These are phyloP conservation scores for Atkinsonella hypoxylon DNA, from an alignment of 2,329 filamentous ascomycete species.

Conservation along the genomic window DNA sequence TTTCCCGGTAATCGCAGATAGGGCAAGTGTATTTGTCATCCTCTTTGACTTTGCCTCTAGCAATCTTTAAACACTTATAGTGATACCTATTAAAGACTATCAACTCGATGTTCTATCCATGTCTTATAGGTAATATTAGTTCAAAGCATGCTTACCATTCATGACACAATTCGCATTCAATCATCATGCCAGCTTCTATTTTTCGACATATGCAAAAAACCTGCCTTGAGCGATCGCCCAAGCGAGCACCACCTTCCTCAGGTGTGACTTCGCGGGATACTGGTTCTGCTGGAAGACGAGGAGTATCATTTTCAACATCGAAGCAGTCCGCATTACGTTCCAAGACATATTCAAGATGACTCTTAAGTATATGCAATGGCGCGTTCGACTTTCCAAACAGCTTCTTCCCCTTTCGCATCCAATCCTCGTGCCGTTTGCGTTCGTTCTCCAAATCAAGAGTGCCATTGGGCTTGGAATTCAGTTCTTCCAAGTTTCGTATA, in stretches of 20 bases:
- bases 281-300: slow-evolving; percentile 81
- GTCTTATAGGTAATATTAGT: too few species aligned
- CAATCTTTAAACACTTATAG: slow-evolving; percentile 95
- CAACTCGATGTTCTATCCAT: not conserved
- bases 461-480: slow-evolving; percentile 85
- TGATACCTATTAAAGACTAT: slow-evolving; percentile 57
- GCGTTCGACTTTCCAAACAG: slow-evolving; percentile 97
- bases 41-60: slow-evolving; percentile 93
- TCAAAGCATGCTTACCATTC: slow-evolving; percentile 60
- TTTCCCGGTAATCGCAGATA: slow-evolving; percentile 94
- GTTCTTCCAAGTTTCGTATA: slow-evolving; percentile 72
- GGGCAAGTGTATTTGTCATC: slow-evolving; percentile 98
- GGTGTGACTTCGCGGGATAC: slow-evolving; percentile 68
- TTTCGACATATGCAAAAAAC: slow-evolving; percentile 96
- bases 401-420: slow-evolving; percentile 98
- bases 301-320: slow-evolving; percentile 72
- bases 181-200: slow-evolving; percentile 97
- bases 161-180: slow-evolving; percentile 94
- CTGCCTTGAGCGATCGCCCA: slow-evolving; percentile 55
- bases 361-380: slow-evolving; percentile 86
- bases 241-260: slow-evolving; percentile 38
- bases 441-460: slow-evolving; percentile 90
- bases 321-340: slow-evolving; percentile 87
- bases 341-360: slow-evolving; percentile 86
- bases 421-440: slow-evolving; percentile 90